phyloP scores from a whole-genome alignment of 805 yeast genomes.

The Candida piceae region DNA sequence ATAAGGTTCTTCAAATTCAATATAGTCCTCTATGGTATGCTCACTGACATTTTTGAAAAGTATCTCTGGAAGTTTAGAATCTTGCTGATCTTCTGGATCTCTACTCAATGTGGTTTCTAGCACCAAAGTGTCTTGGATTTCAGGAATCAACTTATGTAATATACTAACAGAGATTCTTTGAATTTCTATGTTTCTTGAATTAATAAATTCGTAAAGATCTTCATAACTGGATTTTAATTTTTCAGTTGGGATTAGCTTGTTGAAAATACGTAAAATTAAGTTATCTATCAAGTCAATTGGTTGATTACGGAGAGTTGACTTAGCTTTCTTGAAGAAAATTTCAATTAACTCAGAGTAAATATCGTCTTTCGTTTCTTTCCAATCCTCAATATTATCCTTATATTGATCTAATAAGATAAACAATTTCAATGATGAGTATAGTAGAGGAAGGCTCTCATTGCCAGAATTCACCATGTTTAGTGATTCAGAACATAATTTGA shows the following conservation, averaged over 20 bases:
- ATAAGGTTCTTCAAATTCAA: conserved; percentile 34
- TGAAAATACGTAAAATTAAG: conserved; percentile 20
- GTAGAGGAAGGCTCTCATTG: conserved; percentile 33
- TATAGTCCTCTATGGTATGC: conserved; percentile 30
- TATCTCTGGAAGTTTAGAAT: conserved; percentile 35
- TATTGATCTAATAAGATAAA: conserved; percentile 29
- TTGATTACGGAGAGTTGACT: conserved; percentile 22
- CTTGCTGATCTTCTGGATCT: conserved; percentile 29
- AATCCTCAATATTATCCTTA: conserved; percentile 25
- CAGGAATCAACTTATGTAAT: conserved; percentile 37
- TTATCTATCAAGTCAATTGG: conserved; percentile 32
- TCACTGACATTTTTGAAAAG: conserved; percentile 34
- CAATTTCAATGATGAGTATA: conserved; percentile 42
- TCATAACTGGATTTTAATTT: conserved; percentile 31
- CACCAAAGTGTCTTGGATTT: conserved; percentile 52
- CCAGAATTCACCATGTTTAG: conserved; percentile 33
- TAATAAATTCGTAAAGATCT: conserved; percentile 31
- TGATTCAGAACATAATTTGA: conserved; percentile 38
- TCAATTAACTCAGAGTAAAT: conserved; percentile 41
- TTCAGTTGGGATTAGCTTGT: conserved; percentile 24
- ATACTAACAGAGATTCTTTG: conserved; percentile 41
- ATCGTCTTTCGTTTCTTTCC: conserved; percentile 33
- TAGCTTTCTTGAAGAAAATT: conserved; percentile 24
- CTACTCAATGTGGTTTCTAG: conserved; percentile 56
- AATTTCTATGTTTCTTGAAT: conserved; percentile 27